Evolutionary conservation across 352 stramenopile species (phyloP).

Genomic region (Pseudoperonospora humuli): DNA sequence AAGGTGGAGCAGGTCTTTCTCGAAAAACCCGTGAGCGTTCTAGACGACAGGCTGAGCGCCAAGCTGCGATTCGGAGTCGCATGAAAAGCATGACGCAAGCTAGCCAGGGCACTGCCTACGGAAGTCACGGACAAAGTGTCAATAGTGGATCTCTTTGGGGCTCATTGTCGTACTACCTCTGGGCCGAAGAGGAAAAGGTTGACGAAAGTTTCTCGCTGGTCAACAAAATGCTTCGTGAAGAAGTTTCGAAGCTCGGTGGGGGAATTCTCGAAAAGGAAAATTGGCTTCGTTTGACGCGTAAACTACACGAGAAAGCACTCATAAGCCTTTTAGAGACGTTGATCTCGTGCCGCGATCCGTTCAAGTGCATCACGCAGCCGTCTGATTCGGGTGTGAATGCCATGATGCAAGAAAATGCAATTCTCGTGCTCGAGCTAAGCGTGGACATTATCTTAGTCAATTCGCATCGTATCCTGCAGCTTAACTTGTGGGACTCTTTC

Average conservation of each 20-base stretch:
- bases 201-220: slow-evolving; percentile 77
- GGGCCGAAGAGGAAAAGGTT: slow-evolving; percentile 73
- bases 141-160: slow-evolving; percentile 67
- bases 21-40: slow-evolving; percentile 75
- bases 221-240: slow-evolving; percentile 70
- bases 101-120: slow-evolving; percentile 37
- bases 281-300: slow-evolving; percentile 76
- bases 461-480: slow-evolving; percentile 57
- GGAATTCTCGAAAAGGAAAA: slow-evolving; percentile 81
- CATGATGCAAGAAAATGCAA: slow-evolving; percentile 87
- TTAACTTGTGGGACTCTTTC: slow-evolving; percentile 76
- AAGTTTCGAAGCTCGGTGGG: slow-evolving; percentile 57
- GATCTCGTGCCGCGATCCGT: slow-evolving; percentile 63
- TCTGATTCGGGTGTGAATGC: slow-evolving; percentile 48
- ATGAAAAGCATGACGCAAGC: slow-evolving; percentile 74
- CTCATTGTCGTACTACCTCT: slow-evolving; percentile 78
- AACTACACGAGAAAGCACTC: slow-evolving; percentile 56
- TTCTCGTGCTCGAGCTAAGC: slow-evolving; percentile 78
- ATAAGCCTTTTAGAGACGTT: slow-evolving; percentile 66
- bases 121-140: slow-evolving; percentile 23
- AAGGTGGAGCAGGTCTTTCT: slow-evolving; percentile 52
- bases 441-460: slow-evolving; percentile 84
- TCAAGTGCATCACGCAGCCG: slow-evolving; percentile 65
- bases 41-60: slow-evolving; percentile 66
- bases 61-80: slow-evolving; percentile 70